Base-by-base conservation (phyloP, 495 filamentous ascomycete genomes). In the Penicillium antarcticum region DNA sequence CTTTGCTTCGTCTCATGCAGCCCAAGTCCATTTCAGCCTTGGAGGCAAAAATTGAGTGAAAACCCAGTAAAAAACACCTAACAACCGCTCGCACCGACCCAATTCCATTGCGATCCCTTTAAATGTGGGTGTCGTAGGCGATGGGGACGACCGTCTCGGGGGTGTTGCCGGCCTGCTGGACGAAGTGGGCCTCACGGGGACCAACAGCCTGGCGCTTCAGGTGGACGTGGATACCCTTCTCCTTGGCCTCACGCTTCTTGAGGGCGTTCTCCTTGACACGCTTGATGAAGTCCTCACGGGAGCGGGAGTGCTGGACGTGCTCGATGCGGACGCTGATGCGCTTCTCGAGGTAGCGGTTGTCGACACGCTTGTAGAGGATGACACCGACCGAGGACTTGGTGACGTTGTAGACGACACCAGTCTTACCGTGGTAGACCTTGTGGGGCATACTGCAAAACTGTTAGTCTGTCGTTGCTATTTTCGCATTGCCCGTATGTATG, bases 401-500 rank as follows among this genome's bases (percentile, higher is more conserved):
- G 60, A 96, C 91, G 80, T 96, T 97, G 85, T 96, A 96, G 80
- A 97, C 80, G 63, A 97, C 88, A 69, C 91, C 92, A 56, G 91
- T 97, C 87, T 96, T 96, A 66, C 91, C 91, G 80, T 96, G 91
- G 86, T 95, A 96, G 78, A 95, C 87, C 82, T 97, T 97, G 87
- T 92, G 89, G 64, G 92, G 92, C 90, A 96, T 92, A 80, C 89
- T 92, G 69, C 60, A 47, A 55, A 56, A 52, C 48, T 33, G 23
- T 66, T 57, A 70, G 66, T 55, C 39, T 53, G 59, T 46, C 31
- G 45, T 59, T 45, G 45, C 48, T 45, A 39, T 41, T 26, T 43
- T 48, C 42, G 36, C 37, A 42, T 42, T 36, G 41, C 43, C 16
- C 19, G 23, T 34, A 18, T 23, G 5, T 3, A 23, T 23, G 21